Conservation (phyloP, 1,284 basidiomycete species). For the Cryptococcus deneoformans region DNA sequence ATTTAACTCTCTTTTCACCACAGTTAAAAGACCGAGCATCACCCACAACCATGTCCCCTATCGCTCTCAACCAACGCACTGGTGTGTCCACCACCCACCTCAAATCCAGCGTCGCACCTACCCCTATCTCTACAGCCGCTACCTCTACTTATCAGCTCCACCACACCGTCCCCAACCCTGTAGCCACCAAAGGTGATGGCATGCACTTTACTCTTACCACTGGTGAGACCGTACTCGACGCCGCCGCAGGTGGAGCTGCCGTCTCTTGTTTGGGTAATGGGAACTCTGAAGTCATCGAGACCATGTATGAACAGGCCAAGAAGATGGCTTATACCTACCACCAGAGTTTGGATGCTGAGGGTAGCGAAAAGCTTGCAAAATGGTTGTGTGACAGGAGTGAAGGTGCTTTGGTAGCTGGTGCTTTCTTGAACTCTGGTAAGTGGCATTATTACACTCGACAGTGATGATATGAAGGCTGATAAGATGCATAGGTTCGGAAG, state of each 20-base stretch:
- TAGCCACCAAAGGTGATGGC: constrained; percentile 15
- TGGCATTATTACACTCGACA: neutral
- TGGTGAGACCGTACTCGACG: constrained; percentile 29
- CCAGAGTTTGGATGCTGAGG: constrained; percentile 14
- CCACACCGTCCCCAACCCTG: constrained; percentile 10
- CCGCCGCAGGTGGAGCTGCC: constrained; percentile 66
- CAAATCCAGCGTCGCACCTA: neutral
- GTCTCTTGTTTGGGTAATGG: constrained; percentile 73
- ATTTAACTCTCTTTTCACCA: too few species aligned
- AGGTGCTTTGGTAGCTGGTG: constrained; percentile 26
- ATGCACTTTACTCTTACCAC: constrained; percentile 21
- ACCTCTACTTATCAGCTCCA: neutral
- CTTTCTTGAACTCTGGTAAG: constrained; percentile 27
- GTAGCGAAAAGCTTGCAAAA: constrained; percentile 22
- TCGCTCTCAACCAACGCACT: neutral
- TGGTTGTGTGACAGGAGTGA: constrained; percentile 20
- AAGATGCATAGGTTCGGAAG: constrained; percentile 26
- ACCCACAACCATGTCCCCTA: neutral
- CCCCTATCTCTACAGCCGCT: neutral
- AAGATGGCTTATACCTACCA: constrained; percentile 33
- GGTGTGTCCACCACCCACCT: neutral
- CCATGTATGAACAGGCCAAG: constrained; percentile 23
- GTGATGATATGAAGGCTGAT: neutral
- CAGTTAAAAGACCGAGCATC: too few species aligned
- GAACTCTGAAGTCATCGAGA: constrained; percentile 56